Evolutionary conservation across 2,329 filamentous ascomycete genomes (phyloP).

Genomic region (Penicillium sp.): DNA sequence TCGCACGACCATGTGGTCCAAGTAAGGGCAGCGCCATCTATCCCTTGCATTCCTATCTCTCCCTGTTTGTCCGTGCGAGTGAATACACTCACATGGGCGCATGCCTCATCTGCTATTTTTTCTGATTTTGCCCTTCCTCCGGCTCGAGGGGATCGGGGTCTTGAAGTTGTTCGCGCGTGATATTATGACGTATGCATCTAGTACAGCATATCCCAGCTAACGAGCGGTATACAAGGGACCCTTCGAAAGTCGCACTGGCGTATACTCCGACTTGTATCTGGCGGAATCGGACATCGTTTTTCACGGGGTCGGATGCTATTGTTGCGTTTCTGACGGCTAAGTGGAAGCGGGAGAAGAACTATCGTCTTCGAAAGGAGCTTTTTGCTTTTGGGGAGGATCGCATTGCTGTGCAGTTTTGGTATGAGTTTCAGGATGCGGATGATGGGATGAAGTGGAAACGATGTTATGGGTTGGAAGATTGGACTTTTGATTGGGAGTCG

Average conservation of each 20-base stretch:
- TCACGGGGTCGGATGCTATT: slow-evolving; percentile 71
- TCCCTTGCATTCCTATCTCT: slow-evolving; percentile 24
- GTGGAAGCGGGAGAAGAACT: slow-evolving; percentile 73
- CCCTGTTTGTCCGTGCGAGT: slow-evolving; percentile 21
- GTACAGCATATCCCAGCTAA: too few species aligned
- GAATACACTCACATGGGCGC: slow-evolving; percentile 8
- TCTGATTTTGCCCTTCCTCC: too few species aligned
- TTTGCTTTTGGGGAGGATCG: slow-evolving; percentile 76
- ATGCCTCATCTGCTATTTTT: not conserved
- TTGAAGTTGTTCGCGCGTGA: too few species aligned
- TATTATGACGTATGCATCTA: too few species aligned
- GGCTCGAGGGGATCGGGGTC: too few species aligned
- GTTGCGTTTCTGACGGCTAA: slow-evolving; percentile 71
- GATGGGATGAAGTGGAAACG: slow-evolving; percentile 75
- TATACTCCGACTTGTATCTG: slow-evolving; percentile 80
- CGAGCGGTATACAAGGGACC: slow-evolving; percentile 56
- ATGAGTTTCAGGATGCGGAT: slow-evolving; percentile 72
- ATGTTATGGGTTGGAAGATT: slow-evolving; percentile 74
- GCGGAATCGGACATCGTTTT: slow-evolving; percentile 75
- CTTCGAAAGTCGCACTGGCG: slow-evolving; percentile 66
- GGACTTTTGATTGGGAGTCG: slow-evolving; percentile 50
- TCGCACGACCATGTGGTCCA: slow-evolving; percentile 19
- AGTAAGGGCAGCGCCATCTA: slow-evolving; percentile 14
- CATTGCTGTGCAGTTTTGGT: slow-evolving; percentile 92
- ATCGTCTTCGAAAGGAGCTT: slow-evolving; percentile 79